phyloP scores from a whole-genome alignment of 2,329 filamentous ascomycete species.

The Fusarium mundagurra region DNA sequence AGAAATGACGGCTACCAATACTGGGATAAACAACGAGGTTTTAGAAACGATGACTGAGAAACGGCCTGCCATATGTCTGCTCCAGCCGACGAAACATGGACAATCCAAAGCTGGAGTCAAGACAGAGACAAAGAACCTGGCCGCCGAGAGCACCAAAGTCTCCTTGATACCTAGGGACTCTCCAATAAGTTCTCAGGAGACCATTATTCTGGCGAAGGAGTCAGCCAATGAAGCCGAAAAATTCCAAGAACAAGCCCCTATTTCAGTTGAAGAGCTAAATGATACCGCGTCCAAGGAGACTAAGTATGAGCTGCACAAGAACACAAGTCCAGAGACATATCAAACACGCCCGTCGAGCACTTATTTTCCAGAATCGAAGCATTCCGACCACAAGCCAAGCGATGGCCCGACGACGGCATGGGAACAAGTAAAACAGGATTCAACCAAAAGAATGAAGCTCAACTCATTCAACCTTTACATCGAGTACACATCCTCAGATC shows the following conservation, averaged over 20 bases:
- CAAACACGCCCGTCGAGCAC: background rate
- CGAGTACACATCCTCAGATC: conserved; percentile 15
- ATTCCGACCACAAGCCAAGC: background rate
- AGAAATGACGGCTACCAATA: background rate
- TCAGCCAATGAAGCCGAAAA: background rate
- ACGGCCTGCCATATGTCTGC: background rate
- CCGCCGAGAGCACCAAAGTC: background rate
- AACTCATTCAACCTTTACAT: conserved; percentile 15
- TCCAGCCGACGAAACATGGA: too few relatives aligned
- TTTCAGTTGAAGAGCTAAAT: background rate
- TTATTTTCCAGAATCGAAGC: background rate
- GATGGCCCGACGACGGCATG: background rate
- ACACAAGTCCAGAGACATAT: background rate
- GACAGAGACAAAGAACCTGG: background rate
- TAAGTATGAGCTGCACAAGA: background rate
- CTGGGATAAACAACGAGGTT: background rate
- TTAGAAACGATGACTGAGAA: background rate
- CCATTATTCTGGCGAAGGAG: background rate
- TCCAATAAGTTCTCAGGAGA: background rate
- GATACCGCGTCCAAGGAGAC: background rate
- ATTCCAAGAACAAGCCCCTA: background rate
- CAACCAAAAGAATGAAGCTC: background rate
- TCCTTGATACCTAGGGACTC: background rate
- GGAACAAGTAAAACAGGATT: conserved; percentile 5
- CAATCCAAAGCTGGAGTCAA: background rate